Conservation (phyloP, 257 asterid genomes). For the Solanum infundibuliforme region DNA sequence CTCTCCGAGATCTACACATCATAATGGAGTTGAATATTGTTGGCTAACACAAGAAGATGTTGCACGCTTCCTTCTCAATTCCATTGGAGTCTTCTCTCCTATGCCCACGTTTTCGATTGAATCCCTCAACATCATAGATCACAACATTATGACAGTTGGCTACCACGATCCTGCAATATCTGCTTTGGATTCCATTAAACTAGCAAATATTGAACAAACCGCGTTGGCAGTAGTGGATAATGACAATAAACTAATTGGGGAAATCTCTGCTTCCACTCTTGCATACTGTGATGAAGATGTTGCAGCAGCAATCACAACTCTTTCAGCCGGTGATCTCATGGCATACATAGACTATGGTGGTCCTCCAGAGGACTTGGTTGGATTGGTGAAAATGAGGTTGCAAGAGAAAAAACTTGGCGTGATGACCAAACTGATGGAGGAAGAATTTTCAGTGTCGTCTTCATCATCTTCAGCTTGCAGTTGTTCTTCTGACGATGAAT, state of each 20-base stretch:
- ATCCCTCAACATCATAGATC: conserved; percentile 45
- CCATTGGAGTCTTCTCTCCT: conserved; percentile 65
- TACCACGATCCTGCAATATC: conserved; percentile 46
- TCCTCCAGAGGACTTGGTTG: conserved; percentile 57
- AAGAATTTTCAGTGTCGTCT: conserved; percentile 28
- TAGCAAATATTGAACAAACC: conserved; percentile 39
- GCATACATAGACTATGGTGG: conserved; percentile 58
- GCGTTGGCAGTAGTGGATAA: conserved; percentile 64
- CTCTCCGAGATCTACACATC: conserved; percentile 4
- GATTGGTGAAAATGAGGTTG: conserved; percentile 45
- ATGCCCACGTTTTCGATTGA: conserved; percentile 37
- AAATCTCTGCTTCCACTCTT: conserved; percentile 56
- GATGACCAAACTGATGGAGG: conserved; percentile 37
- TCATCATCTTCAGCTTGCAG: conserved; percentile 26
- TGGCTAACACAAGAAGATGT: conserved; percentile 81
- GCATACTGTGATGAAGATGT: conserved; percentile 61
- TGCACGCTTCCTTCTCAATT: conserved; percentile 61
- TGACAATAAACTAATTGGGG: conserved; percentile 47
- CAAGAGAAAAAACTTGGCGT: conserved; percentile 36
- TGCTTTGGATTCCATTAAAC: conserved; percentile 27
- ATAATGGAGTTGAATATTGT: conserved; percentile 34
- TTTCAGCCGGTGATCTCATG: conserved; percentile 70
- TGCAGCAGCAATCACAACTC: conserved; percentile 50
- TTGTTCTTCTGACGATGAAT: conserved; percentile 66
- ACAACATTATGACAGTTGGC: conserved; percentile 35